These are phyloP conservation scores for Prunus mira DNA, from an alignment of 306 rosid species.

Conservation along the genomic window DNA sequence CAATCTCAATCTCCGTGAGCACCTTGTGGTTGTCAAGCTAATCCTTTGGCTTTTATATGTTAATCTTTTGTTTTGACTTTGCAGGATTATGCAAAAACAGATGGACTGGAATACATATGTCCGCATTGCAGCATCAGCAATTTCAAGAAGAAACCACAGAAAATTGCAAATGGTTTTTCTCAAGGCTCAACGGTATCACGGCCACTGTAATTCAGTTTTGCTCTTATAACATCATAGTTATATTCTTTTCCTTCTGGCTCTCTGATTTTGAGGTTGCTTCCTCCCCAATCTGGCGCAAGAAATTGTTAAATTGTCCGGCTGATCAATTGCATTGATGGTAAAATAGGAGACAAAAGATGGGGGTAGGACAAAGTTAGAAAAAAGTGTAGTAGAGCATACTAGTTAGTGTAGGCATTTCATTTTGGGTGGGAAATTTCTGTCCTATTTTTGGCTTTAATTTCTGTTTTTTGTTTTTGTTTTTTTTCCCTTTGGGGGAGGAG, in stretches of 20 bases:
- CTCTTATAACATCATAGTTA: slow-evolving; percentile 10
- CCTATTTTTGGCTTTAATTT: slow-evolving; percentile 1
- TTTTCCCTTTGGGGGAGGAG: background rate
- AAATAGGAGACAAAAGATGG: background rate
- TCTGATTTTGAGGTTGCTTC: slow-evolving; percentile 19
- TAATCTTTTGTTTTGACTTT: slow-evolving; percentile 5
- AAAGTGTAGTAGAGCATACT: slow-evolving; percentile 38
- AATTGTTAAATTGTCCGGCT: slow-evolving; percentile 19
- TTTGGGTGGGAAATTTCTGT: slow-evolving; percentile 30
- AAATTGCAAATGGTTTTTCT: slow-evolving; percentile 63
- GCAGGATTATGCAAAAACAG: slow-evolving; percentile 99
- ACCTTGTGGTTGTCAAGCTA: background rate
- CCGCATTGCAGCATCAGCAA: slow-evolving; percentile 94
- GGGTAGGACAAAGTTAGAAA: slow-evolving; percentile 18
- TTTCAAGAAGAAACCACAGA: slow-evolving; percentile 88
- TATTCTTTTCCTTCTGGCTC: slow-evolving; percentile 20
- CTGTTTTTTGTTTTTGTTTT: background rate
- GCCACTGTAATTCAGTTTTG: slow-evolving; percentile 50
- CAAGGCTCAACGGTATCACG: slow-evolving; percentile 67
- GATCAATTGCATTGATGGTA: slow-evolving; percentile 7
- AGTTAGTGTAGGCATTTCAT: slow-evolving; percentile 22
- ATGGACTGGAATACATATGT: slow-evolving; percentile 95
- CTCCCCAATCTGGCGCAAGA: slow-evolving; percentile 13
- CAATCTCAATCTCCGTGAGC: background rate
- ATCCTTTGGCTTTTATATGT: background rate